phyloP scores from a whole-genome alignment of 2,329 filamentous ascomycete species.

The Fusarium xylarioides region DNA sequence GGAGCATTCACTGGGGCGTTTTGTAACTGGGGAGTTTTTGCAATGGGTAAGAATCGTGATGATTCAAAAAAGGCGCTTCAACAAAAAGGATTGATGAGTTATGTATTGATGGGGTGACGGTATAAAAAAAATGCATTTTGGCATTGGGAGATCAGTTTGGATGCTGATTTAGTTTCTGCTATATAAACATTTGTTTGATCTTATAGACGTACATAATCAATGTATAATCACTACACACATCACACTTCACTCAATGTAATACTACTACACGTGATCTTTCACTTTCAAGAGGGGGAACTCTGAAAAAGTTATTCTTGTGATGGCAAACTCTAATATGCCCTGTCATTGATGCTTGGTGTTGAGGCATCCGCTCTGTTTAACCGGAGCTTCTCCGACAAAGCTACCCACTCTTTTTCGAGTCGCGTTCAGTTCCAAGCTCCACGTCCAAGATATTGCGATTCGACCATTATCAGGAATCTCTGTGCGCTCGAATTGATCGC shows the following conservation, averaged over 20 bases:
- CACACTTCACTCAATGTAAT: accelerated
- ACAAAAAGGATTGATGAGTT: slow-evolving; percentile 18
- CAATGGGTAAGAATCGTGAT: slow-evolving; percentile 6
- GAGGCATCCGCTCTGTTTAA: not conserved
- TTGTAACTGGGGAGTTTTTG: not conserved
- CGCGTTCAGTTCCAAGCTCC: slow-evolving; percentile 38
- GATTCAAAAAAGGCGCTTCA: slow-evolving; percentile 1
- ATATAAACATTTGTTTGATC: slow-evolving; percentile 8
- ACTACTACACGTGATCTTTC: accelerated
- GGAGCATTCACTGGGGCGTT: slow-evolving; percentile 35
- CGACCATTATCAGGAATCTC: slow-evolving; percentile 26
- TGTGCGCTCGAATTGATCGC: slow-evolving; percentile 22
- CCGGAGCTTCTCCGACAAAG: slow-evolving; percentile 42
- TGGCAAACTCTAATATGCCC: not conserved
- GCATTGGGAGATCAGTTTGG: not conserved
- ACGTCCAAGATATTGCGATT: slow-evolving; percentile 34
- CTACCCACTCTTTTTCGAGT: slow-evolving; percentile 40
- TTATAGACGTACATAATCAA: slow-evolving; percentile 32
- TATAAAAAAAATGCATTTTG: slow-evolving; percentile 9
- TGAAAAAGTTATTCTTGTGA: too few species aligned
- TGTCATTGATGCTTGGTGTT: not conserved
- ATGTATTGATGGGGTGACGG: slow-evolving; percentile 16
- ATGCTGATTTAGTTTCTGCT: slow-evolving; percentile 1
- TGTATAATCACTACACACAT: not conserved
- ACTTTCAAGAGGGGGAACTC: not conserved